Conservation (phyloP, 768 basidiomycete species). For the Mycena albidolilacea region DNA sequence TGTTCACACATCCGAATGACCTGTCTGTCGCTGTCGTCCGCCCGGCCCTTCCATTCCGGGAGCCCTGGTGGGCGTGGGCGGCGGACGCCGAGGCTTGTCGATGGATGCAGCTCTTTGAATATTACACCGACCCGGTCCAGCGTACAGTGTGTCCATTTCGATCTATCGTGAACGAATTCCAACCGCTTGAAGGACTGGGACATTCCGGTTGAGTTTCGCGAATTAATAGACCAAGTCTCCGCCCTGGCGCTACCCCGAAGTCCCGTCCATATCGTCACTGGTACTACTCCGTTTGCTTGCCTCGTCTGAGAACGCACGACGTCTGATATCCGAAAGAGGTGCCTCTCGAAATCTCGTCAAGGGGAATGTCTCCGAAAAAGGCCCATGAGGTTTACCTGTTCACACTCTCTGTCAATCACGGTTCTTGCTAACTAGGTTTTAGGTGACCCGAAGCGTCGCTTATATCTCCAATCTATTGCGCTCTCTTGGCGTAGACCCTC, state of each 20-base stretch:
- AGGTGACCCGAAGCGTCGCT: conserved; percentile 71
- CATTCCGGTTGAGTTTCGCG: conserved; percentile 27
- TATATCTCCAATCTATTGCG: conserved; percentile 62
- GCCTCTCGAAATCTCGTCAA: conserved; percentile 29
- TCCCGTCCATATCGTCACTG: conserved; percentile 20
- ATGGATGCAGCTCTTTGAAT: conserved; percentile 34
- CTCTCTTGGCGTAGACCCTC: conserved; percentile 41
- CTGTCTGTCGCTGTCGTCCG: conserved; percentile 42
- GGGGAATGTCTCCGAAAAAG: conserved; percentile 85
- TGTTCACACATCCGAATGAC: conserved; percentile 67
- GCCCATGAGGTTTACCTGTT: conserved; percentile 63
- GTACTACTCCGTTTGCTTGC: neutral
- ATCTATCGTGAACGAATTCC: neutral
- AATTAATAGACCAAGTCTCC: conserved; percentile 29
- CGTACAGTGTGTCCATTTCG: conserved; percentile 17
- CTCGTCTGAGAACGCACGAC: neutral
- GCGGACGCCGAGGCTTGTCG: conserved; percentile 32
- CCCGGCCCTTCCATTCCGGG: conserved; percentile 43
- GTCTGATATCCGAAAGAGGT: conserved; percentile 14
- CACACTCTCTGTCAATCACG: conserved; percentile 8
- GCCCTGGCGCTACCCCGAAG: conserved; percentile 23
- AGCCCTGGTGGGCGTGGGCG: conserved; percentile 56
- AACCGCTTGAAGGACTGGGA: conserved; percentile 20
- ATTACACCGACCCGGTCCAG: conserved; percentile 28
- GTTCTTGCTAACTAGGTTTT: conserved; percentile 6